phyloP scores from a whole-genome alignment of 495 filamentous ascomycete genomes.

The Cryomyces minteri region DNA sequence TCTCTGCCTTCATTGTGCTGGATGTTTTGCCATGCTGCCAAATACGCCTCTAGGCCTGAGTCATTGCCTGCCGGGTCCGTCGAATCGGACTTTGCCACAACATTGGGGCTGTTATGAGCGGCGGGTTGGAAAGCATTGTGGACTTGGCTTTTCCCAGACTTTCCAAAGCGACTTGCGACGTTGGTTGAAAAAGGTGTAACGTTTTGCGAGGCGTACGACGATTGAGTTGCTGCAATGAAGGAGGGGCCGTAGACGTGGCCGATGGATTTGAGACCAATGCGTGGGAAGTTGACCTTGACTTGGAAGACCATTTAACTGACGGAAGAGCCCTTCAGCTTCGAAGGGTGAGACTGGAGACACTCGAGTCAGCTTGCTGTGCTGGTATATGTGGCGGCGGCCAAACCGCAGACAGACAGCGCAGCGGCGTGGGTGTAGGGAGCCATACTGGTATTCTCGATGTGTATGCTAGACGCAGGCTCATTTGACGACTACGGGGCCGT shows the following conservation, averaged over 20 bases:
- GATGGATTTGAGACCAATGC: slow-evolving; percentile 92
- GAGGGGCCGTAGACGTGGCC: slow-evolving; percentile 96
- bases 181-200: slow-evolving; percentile 15
- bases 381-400: no score
- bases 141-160: no score
- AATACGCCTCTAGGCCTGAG: slow-evolving; percentile 55
- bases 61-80: slow-evolving; percentile 13
- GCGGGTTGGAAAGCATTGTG: no score
- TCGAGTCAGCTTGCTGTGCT: no score
- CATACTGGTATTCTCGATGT: no score
- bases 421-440: no score
- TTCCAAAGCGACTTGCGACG: no score
- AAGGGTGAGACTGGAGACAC: slow-evolving; percentile 22
- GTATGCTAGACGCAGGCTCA: slow-evolving; percentile 35
- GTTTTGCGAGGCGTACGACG: slow-evolving; percentile 63
- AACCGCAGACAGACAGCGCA: no score
- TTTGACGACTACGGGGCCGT: slow-evolving; percentile 36
- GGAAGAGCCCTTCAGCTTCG: slow-evolving; percentile 23
- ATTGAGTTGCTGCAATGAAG: slow-evolving; percentile 85
- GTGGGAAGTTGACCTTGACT: slow-evolving; percentile 68
- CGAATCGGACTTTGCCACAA: no score
- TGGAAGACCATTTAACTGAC: slow-evolving; percentile 69
- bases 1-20: slow-evolving; percentile 56
- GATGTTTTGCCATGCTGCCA: slow-evolving; percentile 68
- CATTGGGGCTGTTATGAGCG: no score